Percentiles rank a stretch among this genome's conserved stretches.
Conservation (phyloP, 2,329 filamentous ascomycete species). For the Colletotrichum tamarilloi region DNA sequence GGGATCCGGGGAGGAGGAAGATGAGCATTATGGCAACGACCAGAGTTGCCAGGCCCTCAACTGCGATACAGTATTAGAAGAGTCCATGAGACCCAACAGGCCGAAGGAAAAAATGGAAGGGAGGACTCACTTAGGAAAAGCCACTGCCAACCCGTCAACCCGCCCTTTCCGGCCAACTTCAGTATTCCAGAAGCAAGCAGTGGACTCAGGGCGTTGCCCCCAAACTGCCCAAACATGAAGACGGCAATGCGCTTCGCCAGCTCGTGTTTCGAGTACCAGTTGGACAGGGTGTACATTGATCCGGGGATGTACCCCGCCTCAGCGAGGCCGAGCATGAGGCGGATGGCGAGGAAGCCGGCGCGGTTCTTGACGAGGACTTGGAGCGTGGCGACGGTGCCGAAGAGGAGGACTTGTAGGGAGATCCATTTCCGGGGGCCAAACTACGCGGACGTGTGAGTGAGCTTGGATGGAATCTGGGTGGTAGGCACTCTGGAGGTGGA, state of each 20-base stretch:
- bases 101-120: too few relatives aligned
- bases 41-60: slow-evolving; percentile 58
- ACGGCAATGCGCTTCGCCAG: slow-evolving; percentile 59
- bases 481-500: too few relatives aligned
- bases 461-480: too few relatives aligned
- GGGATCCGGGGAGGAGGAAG: slow-evolving; percentile 55
- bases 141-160: slow-evolving; percentile 62
- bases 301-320: slow-evolving; percentile 65
- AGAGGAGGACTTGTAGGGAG: slow-evolving; percentile 58
- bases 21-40: slow-evolving; percentile 51
- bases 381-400: slow-evolving; percentile 57
- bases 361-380: slow-evolving; percentile 55
- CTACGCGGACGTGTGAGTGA: slow-evolving; percentile 17
- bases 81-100: too few relatives aligned
- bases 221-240: slow-evolving; percentile 66
- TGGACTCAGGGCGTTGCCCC: slow-evolving; percentile 60
- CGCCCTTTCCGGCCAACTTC: slow-evolving; percentile 52
- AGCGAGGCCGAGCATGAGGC: slow-evolving; percentile 57
- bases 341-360: slow-evolving; percentile 55
- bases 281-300: slow-evolving; percentile 61
- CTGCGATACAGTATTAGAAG: slow-evolving; percentile 38
- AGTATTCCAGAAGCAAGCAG: slow-evolving; percentile 60
- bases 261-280: slow-evolving; percentile 60
- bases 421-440: slow-evolving; percentile 61
- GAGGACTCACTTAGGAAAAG: slow-evolving; percentile 55